phyloP scores from a whole-genome alignment of 2,329 filamentous ascomycete species.

The Alternaria sp. region DNA sequence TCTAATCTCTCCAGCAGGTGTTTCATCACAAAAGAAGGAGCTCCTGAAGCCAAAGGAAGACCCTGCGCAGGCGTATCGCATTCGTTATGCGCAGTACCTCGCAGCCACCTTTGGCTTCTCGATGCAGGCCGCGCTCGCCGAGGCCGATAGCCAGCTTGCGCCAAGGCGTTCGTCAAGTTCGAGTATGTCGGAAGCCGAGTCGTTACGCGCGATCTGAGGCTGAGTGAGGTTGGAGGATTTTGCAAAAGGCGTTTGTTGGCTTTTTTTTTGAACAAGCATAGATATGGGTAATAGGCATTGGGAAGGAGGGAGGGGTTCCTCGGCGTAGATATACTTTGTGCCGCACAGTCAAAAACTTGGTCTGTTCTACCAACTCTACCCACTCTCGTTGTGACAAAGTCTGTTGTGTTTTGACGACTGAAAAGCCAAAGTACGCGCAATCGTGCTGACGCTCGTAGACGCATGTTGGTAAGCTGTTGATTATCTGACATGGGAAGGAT shows the following conservation, averaged over 20 bases:
- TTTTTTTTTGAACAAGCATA: conserved; percentile 33
- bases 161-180: conserved; percentile 48
- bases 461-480: background rate
- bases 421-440: background rate
- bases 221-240: conserved; percentile 4
- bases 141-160: conserved; percentile 49
- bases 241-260: conserved; percentile 25
- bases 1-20: conserved; percentile 49
- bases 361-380: background rate
- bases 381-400: background rate
- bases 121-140: conserved; percentile 49
- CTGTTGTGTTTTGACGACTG: background rate
- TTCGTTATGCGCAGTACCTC: conserved; percentile 52
- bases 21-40: conserved; percentile 42
- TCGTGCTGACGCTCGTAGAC: background rate
- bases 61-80: conserved; percentile 46
- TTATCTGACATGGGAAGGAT: background rate
- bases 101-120: conserved; percentile 53
- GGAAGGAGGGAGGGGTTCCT: conserved; percentile 31
- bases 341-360: conserved; percentile 32
- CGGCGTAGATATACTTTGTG: conserved; percentile 31
- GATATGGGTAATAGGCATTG: conserved; percentile 32
- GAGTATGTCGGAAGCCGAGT: conserved; percentile 48
- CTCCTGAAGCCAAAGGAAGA: conserved; percentile 48
- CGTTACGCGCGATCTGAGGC: conserved; percentile 41